Conservation (phyloP, 768 basidiomycete genomes). For the Pholiota microspora region DNA sequence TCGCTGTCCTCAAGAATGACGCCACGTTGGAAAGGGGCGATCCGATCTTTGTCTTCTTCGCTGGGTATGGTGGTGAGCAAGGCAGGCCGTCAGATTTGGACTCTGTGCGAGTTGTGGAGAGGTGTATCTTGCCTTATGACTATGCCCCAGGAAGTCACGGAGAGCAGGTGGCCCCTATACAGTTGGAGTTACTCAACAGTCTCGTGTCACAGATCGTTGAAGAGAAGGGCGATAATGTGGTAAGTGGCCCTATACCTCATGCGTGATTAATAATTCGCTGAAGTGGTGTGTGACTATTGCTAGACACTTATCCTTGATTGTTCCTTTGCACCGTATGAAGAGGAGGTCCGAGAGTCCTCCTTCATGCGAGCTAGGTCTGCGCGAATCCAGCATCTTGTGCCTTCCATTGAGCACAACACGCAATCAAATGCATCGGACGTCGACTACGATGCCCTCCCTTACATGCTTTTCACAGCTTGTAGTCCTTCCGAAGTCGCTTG, state of each 20-base stretch:
- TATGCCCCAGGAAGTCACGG: not conserved
- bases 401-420: not conserved
- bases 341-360: not conserved
- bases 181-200: constrained; percentile 2
- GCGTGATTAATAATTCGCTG: not conserved
- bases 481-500: not conserved
- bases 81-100: not conserved
- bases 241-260: no score
- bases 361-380: not conserved
- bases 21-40: constrained; percentile 3
- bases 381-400: not conserved
- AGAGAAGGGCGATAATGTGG: constrained; percentile 11
- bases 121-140: constrained; percentile 10
- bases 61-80: constrained; percentile 12
- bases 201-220: constrained; percentile 8
- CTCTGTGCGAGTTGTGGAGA: not conserved
- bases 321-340: no score
- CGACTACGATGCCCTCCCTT: not conserved
- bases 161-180: constrained; percentile 5
- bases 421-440: no score
- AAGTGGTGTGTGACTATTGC: not conserved
- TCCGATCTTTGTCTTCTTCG: constrained; percentile 12
- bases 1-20: not conserved
- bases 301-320: not conserved
- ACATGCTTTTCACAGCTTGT: not conserved